A percentile compares a stretch with the other conserved stretches of the same genome.
Conservation (phyloP, 176 grass and related monocot species). For the Eremochloa ophiuroides region DNA sequence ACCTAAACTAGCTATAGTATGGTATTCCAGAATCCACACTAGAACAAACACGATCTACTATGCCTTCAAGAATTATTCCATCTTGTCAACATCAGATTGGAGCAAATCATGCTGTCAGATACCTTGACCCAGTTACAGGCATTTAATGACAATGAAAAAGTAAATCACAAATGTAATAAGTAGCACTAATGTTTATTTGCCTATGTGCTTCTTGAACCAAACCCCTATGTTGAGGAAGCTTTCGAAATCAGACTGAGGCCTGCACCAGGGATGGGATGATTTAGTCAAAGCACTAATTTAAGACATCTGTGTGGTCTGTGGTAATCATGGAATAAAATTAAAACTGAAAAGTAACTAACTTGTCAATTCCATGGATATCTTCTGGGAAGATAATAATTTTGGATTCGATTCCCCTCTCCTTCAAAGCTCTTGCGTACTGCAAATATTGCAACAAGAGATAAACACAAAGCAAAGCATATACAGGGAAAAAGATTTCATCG, state of each 20-base stretch:
- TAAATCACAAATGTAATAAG: neutral
- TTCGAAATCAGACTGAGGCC: constrained; percentile 89
- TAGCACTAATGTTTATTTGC: constrained; percentile 41
- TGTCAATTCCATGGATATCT: constrained; percentile 80
- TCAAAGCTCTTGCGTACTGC: constrained; percentile 81
- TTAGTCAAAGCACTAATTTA: constrained; percentile 1
- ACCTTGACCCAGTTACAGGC: constrained; percentile 27
- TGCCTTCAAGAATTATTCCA: constrained; percentile 8
- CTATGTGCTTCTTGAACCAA: constrained; percentile 92
- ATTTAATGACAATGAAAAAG: neutral
- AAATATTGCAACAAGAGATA: constrained; percentile 1
- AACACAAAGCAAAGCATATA: neutral
- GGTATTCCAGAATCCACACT: neutral
- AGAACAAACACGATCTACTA: neutral
- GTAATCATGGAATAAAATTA: constrained; percentile 3
- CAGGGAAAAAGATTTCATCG: neutral
- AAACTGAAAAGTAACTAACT: constrained; percentile 48
- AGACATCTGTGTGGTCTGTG: neutral
- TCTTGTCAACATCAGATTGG: neutral
- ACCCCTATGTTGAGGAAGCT: constrained; percentile 95
- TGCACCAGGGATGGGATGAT: constrained; percentile 29
- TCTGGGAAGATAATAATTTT: constrained; percentile 88
- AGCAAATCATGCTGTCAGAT: neutral
- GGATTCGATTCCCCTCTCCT: constrained; percentile 73
- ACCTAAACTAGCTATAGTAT: neutral